Base-by-base conservation (phyloP, 2,329 filamentous ascomycete genomes). In the Proliferodiscus dingleyae region DNA sequence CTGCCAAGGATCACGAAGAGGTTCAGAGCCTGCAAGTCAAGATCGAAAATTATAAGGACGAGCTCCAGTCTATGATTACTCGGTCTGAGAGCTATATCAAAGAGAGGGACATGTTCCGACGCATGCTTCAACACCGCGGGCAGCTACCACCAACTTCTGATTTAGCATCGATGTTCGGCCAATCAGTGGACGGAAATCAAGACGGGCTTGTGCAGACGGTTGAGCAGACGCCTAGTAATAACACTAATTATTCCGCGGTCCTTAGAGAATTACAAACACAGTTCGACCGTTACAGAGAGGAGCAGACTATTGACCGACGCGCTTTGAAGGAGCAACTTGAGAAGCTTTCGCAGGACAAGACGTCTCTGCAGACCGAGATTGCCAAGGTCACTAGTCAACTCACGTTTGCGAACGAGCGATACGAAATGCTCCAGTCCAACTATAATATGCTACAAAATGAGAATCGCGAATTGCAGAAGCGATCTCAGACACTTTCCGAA, bases 81-180 rank as follows among this genome's bases (percentile, higher is more conserved):
- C 87, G 90, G 46, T 87, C 89, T 53, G 88, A 95, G 70, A 95
- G 88, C 64, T 95, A 95, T 65, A 89, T 93, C 63, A 88, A 89
- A 59, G 93, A 98, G 69, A 84, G 93, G 51, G 91, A 98, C 63
- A 96, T 96, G 80, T 97, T 96, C 82, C 83, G 91, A 18, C 89
- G 90, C 42, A 90, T 97, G 72, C 78, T 96, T 23, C 87, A 91
- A 55, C 87, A 93, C 51, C 77, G 81, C 47, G 80, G 81, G 15
- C 77, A 81, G 47, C 47, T 76, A 66, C 82, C 68, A 64, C 73
- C 61, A 60, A 77, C 61, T 62, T 78, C 63, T 10, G 84, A 89
- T 49, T 71, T 85, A 33, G 75, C 78, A 13, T 83, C 83, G 1
- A 73, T 82, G 40, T 83, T 94, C 61, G 87, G 85, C 1, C 81